Conservation (phyloP, 208 protist genomes). For the Herpetomonas samuelpessoai region DNA sequence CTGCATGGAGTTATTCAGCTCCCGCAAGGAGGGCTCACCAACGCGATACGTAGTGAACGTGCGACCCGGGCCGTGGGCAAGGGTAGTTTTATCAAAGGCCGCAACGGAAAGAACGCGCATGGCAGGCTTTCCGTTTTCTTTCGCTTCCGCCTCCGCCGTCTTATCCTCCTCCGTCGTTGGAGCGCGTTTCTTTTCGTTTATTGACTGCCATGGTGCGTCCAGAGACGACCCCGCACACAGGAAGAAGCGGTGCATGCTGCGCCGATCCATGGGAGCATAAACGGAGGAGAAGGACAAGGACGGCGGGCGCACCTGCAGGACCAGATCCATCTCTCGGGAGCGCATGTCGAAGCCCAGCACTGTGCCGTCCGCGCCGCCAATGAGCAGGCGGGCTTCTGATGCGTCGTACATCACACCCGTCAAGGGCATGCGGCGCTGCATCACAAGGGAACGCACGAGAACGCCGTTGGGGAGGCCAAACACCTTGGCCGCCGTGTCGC, state of each 20-base stretch:
- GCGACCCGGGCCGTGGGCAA: constrained; percentile 30
- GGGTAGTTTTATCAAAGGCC: constrained; percentile 24
- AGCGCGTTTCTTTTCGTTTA: too few relatives aligned
- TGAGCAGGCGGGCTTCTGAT: constrained; percentile 24
- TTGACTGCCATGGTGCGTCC: too few relatives aligned
- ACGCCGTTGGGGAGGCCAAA: constrained; percentile 61
- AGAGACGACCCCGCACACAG: neutral
- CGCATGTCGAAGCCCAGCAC: constrained; percentile 43
- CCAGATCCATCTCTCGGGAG: constrained; percentile 19
- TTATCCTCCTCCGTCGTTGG: neutral
- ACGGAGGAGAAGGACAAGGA: constrained; percentile 22
- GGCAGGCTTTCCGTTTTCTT: neutral
- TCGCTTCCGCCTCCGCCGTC: neutral
- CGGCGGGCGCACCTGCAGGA: constrained; percentile 25
- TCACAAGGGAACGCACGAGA: constrained; percentile 27
- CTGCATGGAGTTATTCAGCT: constrained; percentile 29
- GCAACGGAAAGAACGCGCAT: constrained; percentile 12
- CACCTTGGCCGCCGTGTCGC: constrained; percentile 62
- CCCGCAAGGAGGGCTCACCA: constrained; percentile 38
- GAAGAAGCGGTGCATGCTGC: constrained; percentile 34
- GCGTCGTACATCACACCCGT: constrained; percentile 46
- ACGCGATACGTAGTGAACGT: constrained; percentile 30
- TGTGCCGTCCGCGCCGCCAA: constrained; percentile 49
- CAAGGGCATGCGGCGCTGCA: constrained; percentile 39
- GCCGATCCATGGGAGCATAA: constrained; percentile 14